Evolutionary conservation across 2,329 filamentous ascomycete species (phyloP), one percentile per base, ranked within the genome.

Genomic region (Chaetomium sp.): DNA sequence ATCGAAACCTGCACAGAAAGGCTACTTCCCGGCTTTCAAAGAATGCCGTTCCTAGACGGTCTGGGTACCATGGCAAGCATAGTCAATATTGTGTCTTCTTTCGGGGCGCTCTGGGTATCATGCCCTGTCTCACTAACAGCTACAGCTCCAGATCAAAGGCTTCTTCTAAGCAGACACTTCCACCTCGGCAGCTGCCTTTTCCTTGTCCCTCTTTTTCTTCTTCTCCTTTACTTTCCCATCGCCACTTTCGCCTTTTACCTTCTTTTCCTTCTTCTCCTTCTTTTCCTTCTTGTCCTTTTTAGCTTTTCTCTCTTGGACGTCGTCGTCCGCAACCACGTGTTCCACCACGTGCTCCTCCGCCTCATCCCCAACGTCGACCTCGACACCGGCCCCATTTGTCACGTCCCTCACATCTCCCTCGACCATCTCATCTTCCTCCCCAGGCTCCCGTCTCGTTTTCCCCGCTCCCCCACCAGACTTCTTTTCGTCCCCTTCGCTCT

Each of bases 181-280:
- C n/a, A 53, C 25, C 42, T 49, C 50, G 8, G 69, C 71, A 7
- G 64, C 71, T 35, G 70, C 71, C 8, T 64, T 72, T 35, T 76
- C 74, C 60, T 71, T 56, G 45, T 50, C 49, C 29, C 65, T 31
- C 31, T 13, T 56, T 21, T 66, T 57, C 35, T 66, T 58, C 38
- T 58, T 59, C n/a, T 51, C 19, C 23, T 60, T 63, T 8, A 16
- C 51, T 29, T 49, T 27, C 50, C 19, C 57, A 13, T 51, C 49
- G 13, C 23, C 29, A 19, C 21, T 33, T 10, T 29, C 42, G 9
- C 62, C 57, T 4, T 57, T 55, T 54, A 64, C 60, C 25, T 67
- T 33, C 47, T 63, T 65, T 38, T 64, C 59, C 27, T 62, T 50
- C 19, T 65, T 62, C 9, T 66, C 51, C 8, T 66, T 33, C 29